Evolutionary conservation across 140 eudicot genomes (phyloP), one percentile per base, ranked within the genome.

Genomic region (Senecio squalidus): DNA sequence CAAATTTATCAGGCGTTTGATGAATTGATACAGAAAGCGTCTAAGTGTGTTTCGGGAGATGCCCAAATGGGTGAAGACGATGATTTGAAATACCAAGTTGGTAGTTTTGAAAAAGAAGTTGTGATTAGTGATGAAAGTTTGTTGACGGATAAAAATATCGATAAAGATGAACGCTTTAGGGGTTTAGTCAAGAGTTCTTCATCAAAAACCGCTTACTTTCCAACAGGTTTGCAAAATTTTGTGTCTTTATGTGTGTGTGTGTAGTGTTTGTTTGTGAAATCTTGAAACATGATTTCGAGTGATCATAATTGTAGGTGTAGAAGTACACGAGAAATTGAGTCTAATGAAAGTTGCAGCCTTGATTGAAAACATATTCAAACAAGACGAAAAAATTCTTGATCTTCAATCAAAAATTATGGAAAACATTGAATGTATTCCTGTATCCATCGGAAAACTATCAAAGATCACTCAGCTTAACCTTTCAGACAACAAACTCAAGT

Each of bases 401-500:
- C 86, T 91, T 71, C 82, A 69, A 48, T 85, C 86, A 24, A 87
- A 77, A 69, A 53, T 91, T 49, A 76, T 75, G 92, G 84, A 84
- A 59, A 80, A 81, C 59, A 63, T 86, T 15, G 89, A 86, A 58
- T 83, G 86, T 86, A 88, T 86, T 69, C 98, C 96, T 26, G 59
- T 68, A 6, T 78, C 96, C 5, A 77, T 91, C 4, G 98, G 91
- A 38, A 91, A 84, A 70, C 79, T 91, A 58, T 72, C 81, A 17
- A 74, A 73, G 34, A 58, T 86, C 60, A 59, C 71, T 6, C 79
- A 80, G 47, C 75, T 91, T 49, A 68, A 86, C 56, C 6, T 91
- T 20, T 75, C 98, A 3, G 77, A 83, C 36, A 91, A 91, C 67
- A 71, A 60, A 47, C 67, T 91, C 34, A 77, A 60, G 78, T 79